Conservation (phyloP, 1,284 basidiomycete genomes). For the Fomitopsis palustris region DNA sequence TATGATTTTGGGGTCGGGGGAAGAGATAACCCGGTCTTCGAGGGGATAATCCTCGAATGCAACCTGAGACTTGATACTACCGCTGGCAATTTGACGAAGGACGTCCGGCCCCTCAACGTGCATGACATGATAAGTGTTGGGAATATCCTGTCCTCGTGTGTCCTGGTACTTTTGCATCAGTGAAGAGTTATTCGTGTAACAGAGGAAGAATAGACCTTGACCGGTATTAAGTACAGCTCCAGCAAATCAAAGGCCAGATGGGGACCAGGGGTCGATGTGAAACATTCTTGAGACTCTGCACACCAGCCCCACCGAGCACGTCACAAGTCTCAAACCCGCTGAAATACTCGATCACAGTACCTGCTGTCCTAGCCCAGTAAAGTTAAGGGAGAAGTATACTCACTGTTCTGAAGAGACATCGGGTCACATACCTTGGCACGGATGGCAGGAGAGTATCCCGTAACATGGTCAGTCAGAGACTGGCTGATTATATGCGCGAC, state of each 20-base stretch:
- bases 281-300: conserved; percentile 11
- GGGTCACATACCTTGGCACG: neutral
- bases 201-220: neutral
- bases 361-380: neutral
- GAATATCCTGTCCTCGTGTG: neutral
- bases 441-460: neutral
- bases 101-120: neutral
- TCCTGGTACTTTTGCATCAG: neutral
- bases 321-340: neutral
- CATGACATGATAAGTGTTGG: neutral
- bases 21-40: neutral
- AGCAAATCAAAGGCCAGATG: neutral
- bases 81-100: neutral
- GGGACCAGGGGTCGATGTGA: conserved; percentile 2
- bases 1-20: conserved; percentile 7
- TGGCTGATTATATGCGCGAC: conserved; percentile 12
- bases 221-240: conserved; percentile 9
- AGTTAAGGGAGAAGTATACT: neutral
- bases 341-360: conserved; percentile 1
- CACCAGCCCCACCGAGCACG: conserved; percentile 4
- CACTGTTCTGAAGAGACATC: neutral
- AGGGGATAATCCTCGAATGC: neutral
- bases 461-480: neutral
- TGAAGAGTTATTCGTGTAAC: no score
- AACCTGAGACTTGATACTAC: no score